Base-by-base conservation (phyloP, 208 protist genomes). In the Leishmania aethiopica region DNA sequence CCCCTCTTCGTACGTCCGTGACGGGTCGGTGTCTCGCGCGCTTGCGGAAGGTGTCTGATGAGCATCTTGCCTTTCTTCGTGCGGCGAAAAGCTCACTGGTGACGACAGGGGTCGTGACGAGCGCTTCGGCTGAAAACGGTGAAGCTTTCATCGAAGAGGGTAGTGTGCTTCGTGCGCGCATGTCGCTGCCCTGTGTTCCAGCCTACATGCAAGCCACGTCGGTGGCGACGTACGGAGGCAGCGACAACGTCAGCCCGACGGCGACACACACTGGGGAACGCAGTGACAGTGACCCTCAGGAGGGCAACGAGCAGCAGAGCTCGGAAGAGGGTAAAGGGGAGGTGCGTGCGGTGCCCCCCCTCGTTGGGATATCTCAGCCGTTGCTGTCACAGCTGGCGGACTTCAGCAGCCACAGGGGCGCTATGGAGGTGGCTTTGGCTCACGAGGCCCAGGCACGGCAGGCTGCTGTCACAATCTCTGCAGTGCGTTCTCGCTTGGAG, bases 171-270 rank as follows among this genome's bases (percentile, higher is more conserved):
- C 42, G 45, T 49, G 25, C 47, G 73, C 25, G 57, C 17, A 57
- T 40, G 35, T 66, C 55, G 76, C 81, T 74, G 8, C 71, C 77
- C 1, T 64, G 59, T 25, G 76, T 81, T 3, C 81, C 81, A 4
- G 70, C 47, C 51, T 77, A 67, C 71, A 85, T 85, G 77, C 72
- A 70, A 28, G 45, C 40, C 77, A 74, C 57, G 28, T 67, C 55
- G 15, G 2, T 59, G 32, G 72, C 51, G 72, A 32, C 51, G 72
- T 62, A 35, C 76, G 79, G 59, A 25, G 57, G 37, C 47, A 60
- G 40, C 69, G 47, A 82, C 55, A 28, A 28, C 13, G 15, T 5
- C 32, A 35, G 10, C 78, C 55, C 1, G 47, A 47, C 67, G 13
- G 66, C 45, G 19, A 77, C 35, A 6, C 35, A 45, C 72, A 40